Evolutionary conservation across 2,329 filamentous ascomycete species (phyloP).

Genomic region (Teratosphaeria gauchensis): DNA sequence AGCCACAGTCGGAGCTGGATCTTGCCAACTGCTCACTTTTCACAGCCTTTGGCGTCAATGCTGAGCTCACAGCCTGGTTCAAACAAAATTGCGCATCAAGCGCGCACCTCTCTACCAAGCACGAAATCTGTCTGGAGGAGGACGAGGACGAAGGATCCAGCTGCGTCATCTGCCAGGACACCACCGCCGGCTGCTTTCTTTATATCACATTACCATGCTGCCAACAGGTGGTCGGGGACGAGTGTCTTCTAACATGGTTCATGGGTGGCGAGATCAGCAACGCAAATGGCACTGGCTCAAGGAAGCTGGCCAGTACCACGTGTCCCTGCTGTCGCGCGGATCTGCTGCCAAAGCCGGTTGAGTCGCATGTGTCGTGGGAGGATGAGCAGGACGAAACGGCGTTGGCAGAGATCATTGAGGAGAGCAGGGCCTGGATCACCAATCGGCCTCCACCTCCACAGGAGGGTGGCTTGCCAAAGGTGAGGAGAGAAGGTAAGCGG

Average conservation of each 20-base stretch:
- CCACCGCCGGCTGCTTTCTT: neutral
- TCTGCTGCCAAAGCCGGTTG: neutral
- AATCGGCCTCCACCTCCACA: neutral
- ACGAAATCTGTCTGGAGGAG: neutral
- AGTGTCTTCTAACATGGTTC: neutral
- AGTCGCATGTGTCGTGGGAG: neutral
- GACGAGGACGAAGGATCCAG: neutral
- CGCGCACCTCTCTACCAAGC: neutral
- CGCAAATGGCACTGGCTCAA: neutral
- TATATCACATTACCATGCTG: neutral
- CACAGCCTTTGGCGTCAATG: neutral
- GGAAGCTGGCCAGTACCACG: neutral
- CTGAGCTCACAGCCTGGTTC: neutral
- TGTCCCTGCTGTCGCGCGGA: neutral
- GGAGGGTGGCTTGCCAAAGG: neutral
- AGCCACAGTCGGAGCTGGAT: neutral
- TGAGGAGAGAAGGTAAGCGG: neutral
- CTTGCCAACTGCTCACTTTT: neutral
- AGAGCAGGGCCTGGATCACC: neutral
- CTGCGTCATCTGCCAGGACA: neutral
- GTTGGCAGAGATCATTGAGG: neutral
- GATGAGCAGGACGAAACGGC: neutral
- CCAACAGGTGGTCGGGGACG: neutral
- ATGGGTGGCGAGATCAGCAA: neutral
- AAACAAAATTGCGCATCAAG: neutral